Evolutionary conservation across 208 protist genomes (phyloP).

Genomic region (Wallacemonas rigidus): DNA sequence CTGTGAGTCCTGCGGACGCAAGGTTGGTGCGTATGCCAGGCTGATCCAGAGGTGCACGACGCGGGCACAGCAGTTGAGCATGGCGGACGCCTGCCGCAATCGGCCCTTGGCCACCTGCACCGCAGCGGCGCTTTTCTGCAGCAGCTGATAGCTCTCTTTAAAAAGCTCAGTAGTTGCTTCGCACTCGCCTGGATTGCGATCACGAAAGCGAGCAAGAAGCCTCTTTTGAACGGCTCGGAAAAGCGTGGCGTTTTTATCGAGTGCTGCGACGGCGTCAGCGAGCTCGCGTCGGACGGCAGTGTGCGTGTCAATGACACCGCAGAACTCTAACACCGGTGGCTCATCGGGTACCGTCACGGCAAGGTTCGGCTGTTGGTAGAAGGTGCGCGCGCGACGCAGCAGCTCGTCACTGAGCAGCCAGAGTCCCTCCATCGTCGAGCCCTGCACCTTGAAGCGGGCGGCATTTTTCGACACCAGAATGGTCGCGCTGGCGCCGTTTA

Average conservation of each 20-base stretch:
- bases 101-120: constrained; percentile 36
- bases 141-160: constrained; percentile 65
- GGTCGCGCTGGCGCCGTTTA: constrained; percentile 87
- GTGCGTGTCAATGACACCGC: constrained; percentile 83
- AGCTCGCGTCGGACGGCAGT: constrained; percentile 65
- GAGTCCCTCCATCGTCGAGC: constrained; percentile 81
- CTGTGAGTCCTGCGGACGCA: constrained; percentile 19
- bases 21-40: constrained; percentile 32
- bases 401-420: constrained; percentile 85
- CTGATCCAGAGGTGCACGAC: constrained; percentile 72
- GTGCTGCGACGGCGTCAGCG: constrained; percentile 27
- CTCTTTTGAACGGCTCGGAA: constrained; percentile 92
- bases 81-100: constrained; percentile 52
- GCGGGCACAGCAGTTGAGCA: constrained; percentile 79
- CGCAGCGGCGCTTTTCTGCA: constrained; percentile 55
- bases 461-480: constrained; percentile 93
- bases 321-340: constrained; percentile 80
- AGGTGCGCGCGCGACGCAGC: constrained; percentile 40
- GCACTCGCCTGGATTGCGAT: constrained; percentile 77
- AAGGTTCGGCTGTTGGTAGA: constrained; percentile 42
- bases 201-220: constrained; percentile 88
- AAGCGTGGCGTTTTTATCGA: constrained; percentile 63
- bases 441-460: constrained; percentile 86
- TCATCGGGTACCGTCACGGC: constrained; percentile 68
- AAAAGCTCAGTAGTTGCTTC: constrained; percentile 84